These are phyloP conservation scores for Ganoderma boninense DNA, from an alignment of 1,284 basidiomycete species.

Conservation along the genomic window DNA sequence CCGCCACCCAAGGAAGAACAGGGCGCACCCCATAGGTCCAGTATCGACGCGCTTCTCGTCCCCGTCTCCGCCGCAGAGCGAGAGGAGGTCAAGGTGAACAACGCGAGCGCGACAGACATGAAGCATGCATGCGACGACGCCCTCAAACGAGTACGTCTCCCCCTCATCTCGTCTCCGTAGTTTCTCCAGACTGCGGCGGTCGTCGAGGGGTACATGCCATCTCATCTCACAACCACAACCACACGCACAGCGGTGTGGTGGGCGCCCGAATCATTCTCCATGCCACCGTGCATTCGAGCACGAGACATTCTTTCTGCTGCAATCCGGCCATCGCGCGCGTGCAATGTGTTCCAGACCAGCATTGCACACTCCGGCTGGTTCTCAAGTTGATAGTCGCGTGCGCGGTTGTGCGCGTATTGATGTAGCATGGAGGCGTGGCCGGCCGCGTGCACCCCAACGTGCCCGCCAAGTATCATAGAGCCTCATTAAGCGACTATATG, in stretches of 20 bases:
- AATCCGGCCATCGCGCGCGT: neutral
- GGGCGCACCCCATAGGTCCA: constrained; percentile 18
- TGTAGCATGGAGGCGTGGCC: neutral
- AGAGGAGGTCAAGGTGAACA: constrained; percentile 86
- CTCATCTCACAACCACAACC: neutral
- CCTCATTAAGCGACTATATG: neutral
- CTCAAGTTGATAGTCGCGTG: neutral
- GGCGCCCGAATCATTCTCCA: neutral
- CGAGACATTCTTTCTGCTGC: neutral
- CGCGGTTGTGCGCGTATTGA: neutral
- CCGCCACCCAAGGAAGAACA: constrained; percentile 26
- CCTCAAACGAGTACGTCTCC: constrained; percentile 79
- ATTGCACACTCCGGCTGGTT: neutral
- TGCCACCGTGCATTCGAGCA: neutral
- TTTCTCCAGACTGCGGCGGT: constrained; percentile 3
- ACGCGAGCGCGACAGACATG: constrained; percentile 80
- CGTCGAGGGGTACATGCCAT: neutral
- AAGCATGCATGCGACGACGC: constrained; percentile 93
- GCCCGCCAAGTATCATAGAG: neutral
- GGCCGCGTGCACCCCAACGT: constrained; percentile 3
- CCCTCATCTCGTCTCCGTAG: neutral
- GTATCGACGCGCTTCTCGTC: constrained; percentile 32
- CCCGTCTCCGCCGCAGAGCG: constrained; percentile 46
- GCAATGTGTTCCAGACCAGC: neutral
- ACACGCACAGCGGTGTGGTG: neutral